phyloP scores from a whole-genome alignment of 2,329 filamentous ascomycete genomes.

The Colletotrichum cordylinicola region DNA sequence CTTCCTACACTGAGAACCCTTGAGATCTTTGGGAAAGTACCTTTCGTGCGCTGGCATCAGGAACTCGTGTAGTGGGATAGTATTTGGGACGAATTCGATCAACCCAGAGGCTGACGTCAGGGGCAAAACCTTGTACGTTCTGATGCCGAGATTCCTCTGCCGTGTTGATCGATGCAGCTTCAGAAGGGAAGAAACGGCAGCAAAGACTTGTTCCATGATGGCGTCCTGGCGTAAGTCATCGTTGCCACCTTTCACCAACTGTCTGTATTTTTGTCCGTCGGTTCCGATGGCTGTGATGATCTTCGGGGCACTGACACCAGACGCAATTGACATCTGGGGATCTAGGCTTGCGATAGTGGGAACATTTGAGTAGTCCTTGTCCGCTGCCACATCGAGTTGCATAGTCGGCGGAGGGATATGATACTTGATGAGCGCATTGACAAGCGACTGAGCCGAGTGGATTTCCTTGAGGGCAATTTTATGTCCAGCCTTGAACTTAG shows the following conservation, averaged over 20 bases:
- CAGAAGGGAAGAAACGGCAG: slow-evolving; percentile 89
- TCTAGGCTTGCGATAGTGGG: slow-evolving; percentile 78
- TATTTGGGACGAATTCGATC: slow-evolving; percentile 97
- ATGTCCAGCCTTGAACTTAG: slow-evolving; percentile 70
- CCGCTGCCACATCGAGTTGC: slow-evolving; percentile 76
- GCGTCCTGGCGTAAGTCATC: slow-evolving; percentile 97
- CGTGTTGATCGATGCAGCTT: slow-evolving; percentile 86
- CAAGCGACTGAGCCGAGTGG: slow-evolving; percentile 65
- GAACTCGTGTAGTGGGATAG: slow-evolving; percentile 89
- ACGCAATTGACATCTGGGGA: slow-evolving; percentile 81
- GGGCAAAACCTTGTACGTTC: slow-evolving; percentile 96
- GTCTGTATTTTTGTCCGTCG: slow-evolving; percentile 82
- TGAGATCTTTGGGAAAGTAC: slow-evolving; percentile 86
- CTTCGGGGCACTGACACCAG: slow-evolving; percentile 91
- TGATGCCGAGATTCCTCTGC: slow-evolving; percentile 86
- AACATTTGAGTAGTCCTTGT: slow-evolving; percentile 77
- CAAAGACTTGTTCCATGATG: slow-evolving; percentile 99
- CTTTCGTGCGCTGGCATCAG: slow-evolving; percentile 87
- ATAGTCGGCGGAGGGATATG: slow-evolving; percentile 89
- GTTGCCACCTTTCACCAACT: slow-evolving; percentile 93
- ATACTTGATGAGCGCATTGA: slow-evolving; percentile 67
- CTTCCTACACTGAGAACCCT: slow-evolving; percentile 76
- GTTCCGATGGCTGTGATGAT: slow-evolving; percentile 83
- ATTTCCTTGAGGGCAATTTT: slow-evolving; percentile 71
- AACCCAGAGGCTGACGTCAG: slow-evolving; percentile 85